Conservation (phyloP, 441 rosid genomes). For the Eutrema salsugineum region DNA sequence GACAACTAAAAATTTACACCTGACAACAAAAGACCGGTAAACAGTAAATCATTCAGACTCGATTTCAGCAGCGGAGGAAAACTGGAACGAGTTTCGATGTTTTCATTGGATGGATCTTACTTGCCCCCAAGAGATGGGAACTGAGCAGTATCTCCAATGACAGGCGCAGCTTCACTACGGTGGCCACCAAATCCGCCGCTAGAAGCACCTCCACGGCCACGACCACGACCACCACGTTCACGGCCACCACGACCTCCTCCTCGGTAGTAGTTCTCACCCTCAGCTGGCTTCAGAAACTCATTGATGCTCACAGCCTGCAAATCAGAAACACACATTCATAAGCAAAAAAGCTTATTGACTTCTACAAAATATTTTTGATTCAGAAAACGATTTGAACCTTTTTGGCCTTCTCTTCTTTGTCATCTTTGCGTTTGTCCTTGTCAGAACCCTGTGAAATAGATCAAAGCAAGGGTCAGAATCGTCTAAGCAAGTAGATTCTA, state of each 20-base stretch:
- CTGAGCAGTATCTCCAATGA: constrained; percentile 71
- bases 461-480: not conserved
- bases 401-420: constrained; percentile 85
- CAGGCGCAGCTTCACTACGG: constrained; percentile 52
- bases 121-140: constrained; percentile 89
- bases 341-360: not conserved
- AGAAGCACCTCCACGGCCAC: constrained; percentile 39
- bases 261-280: constrained; percentile 56
- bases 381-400: constrained; percentile 47
- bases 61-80: not conserved
- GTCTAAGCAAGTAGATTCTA: not conserved
- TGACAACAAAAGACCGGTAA: constrained; percentile 11
- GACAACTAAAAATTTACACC: constrained; percentile 30
- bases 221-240: constrained; percentile 45
- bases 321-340: not conserved
- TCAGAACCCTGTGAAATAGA: constrained; percentile 68
- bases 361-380: not conserved
- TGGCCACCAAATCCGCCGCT: constrained; percentile 59
- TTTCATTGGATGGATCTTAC: constrained; percentile 37
- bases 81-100: not conserved
- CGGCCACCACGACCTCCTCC: constrained; percentile 61
- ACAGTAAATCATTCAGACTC: not conserved
- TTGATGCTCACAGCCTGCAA: constrained; percentile 81
- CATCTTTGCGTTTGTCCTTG: constrained; percentile 91
- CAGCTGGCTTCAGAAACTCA: constrained; percentile 96